Base-by-base conservation (phyloP, 1,284 basidiomycete species). In the Ustilago esculenta region DNA sequence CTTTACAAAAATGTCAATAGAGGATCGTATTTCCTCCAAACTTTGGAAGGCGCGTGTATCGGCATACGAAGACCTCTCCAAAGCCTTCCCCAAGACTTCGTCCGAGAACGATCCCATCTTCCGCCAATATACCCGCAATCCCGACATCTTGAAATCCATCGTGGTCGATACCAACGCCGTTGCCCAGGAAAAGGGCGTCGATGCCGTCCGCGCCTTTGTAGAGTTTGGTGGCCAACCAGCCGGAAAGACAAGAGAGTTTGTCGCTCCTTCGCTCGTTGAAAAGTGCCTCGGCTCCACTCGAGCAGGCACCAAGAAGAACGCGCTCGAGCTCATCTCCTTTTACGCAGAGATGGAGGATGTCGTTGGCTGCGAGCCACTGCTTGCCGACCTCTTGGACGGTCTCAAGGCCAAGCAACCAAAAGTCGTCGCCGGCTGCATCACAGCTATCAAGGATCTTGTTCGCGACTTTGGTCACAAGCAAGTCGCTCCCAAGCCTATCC, bases 41-140 rank as follows among this genome's bases (percentile, higher is more conserved):
- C 94, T 95, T 80, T 98, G 95, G 95, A 98, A 98, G 84, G 95
- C 96, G 44, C 89, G 95, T 72, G 88, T 96, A 75, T 92, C 89
- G 79, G 96, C 89, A 53, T 98, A 98, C 83, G 91, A 92, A 83
- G 85, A 91, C 40, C 88, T 98, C 67, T 88, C 64, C 30, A 56
- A 60, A 32, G 35, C 56, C 2, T 81, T 81, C 50, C 44, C 73
- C n/a, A 73, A 63, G 12, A 74, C 94, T 34, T 90, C 90, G 68
- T 93, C 92, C 45, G 95, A 98, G 81, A 88, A 88, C 67, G 95
- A 98, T 86, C 92, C 94, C 46, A 90, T 91, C 42, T 98, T 99
- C 85, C 89, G 88, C 75, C 91, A 92, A 21, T 98, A 92, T 83
- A 82, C 91, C 72, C 73, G 75, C 32, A 89, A 90, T 70, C 84